These are phyloP conservation scores for Russula brevipes DNA, from an alignment of 768 basidiomycete species.

Conservation along the genomic window DNA sequence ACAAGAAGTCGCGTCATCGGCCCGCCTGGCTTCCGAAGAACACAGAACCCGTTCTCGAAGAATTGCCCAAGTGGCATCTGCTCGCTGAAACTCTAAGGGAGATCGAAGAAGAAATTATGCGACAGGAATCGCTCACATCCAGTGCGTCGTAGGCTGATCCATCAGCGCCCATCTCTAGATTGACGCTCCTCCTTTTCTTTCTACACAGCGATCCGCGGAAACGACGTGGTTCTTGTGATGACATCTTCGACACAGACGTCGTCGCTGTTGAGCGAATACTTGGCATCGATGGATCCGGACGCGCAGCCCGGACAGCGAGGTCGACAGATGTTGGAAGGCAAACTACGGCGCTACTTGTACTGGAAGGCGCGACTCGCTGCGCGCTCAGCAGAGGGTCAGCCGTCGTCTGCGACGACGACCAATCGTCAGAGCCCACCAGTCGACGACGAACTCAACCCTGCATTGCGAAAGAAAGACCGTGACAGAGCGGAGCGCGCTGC, in stretches of 20 bases:
- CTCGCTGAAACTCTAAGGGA: constrained; percentile 83
- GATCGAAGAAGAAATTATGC: constrained; percentile 79
- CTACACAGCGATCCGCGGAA: constrained; percentile 41
- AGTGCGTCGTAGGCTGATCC: constrained; percentile 22
- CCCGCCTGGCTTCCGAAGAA: constrained; percentile 67
- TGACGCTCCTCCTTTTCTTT: background rate
- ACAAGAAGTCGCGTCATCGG: constrained; percentile 29
- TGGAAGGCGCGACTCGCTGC: constrained; percentile 62
- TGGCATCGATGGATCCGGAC: constrained; percentile 56
- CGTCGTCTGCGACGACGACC: constrained; percentile 28
- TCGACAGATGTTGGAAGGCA: constrained; percentile 71
- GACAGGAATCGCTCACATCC: constrained; percentile 42
- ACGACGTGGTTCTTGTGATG: constrained; percentile 84
- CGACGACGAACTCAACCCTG: constrained; percentile 55
- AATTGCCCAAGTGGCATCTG: constrained; percentile 90
- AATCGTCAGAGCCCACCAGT: constrained; percentile 24
- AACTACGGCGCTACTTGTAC: constrained; percentile 66
- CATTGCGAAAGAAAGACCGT: constrained; percentile 70
- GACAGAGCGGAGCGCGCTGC: constrained; percentile 53
- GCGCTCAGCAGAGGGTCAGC: constrained; percentile 36
- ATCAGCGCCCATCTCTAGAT: background rate
- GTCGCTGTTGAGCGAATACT: constrained; percentile 70
- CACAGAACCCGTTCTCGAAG: constrained; percentile 85
- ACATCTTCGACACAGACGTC: constrained; percentile 73
- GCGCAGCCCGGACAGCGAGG: constrained; percentile 61